Base-by-base conservation (phyloP, 1,284 basidiomycete genomes). In the Sutorius eximius region DNA sequence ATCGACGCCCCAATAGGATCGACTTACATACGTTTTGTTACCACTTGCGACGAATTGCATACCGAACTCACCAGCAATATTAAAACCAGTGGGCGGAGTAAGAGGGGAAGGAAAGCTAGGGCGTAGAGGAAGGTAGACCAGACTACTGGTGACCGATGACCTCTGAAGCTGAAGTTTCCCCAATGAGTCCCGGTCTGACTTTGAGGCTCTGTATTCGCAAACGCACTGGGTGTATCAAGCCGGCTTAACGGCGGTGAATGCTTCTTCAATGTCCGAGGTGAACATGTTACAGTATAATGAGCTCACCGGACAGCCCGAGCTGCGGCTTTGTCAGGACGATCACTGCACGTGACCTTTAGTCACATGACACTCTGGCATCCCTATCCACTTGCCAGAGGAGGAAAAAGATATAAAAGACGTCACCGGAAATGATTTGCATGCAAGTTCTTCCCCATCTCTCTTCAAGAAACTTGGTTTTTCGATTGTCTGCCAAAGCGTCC, bases 321-420 rank as follows among this genome's bases (percentile, higher is more conserved):
- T 36, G 34, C 34, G 34, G 34, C 40, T 42, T 24, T 7, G 40
- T 42, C 34, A 36, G 16, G 22, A 5, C 24, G 41, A 8, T 13
- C n/a, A 9, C 2, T 29, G 20, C 60, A 61, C 60, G 45, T 65
- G 63, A 52, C 30, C 16, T 3, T 0, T 0, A 2, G 24, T 62
- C 61, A 64, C 62, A 47, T 63, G 61, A 41, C 32, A 8, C 3
- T 33, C 20, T 27, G 38, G 42, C 15, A 51, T 32, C 32, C 12
- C 36, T 18, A 41, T 24, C 8, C 16, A 24, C 27, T 16, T 11
- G 12, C 30, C 24, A 18, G 13, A 36, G 34, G 40, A 27, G 12
- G 9, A 18, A 16, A 16, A n/a, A 18, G 27, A 30, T 57, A 64
- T 66, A 66, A 58, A 68, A 55, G 49, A 45, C 53, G 37, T 45